Percentiles rank a stretch among this genome's conserved stretches.
Conservation (phyloP, 2,329 filamentous ascomycete genomes). For the Magnaporthiopsis incrustans region DNA sequence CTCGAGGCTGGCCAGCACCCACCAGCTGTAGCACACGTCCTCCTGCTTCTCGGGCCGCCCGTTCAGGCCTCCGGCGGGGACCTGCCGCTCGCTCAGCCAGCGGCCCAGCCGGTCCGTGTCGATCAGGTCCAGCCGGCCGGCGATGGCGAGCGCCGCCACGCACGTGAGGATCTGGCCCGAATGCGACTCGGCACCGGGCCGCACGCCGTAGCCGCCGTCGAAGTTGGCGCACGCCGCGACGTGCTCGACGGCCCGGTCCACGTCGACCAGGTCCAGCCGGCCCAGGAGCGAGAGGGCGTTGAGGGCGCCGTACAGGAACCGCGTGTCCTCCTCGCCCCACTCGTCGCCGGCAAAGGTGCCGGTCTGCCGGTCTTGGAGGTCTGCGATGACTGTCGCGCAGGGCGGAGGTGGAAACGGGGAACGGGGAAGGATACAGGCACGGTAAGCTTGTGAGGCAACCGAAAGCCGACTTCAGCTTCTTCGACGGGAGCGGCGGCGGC, state of each 20-base stretch:
- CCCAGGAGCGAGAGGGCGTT: constrained; percentile 82
- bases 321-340: constrained; percentile 93
- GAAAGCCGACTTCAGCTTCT: constrained; percentile 2
- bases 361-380: constrained; percentile 68
- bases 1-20: constrained; percentile 85
- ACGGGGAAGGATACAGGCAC: no score
- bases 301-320: constrained; percentile 85
- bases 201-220: constrained; percentile 87
- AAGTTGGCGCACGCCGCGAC: constrained; percentile 82
- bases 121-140: constrained; percentile 70
- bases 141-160: constrained; percentile 78
- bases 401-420: neutral
- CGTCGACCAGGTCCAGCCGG: constrained; percentile 64
- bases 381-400: constrained; percentile 57
- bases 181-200: constrained; percentile 87
- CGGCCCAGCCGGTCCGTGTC: constrained; percentile 73
- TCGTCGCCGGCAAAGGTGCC: constrained; percentile 91
- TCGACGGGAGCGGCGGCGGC: neutral
- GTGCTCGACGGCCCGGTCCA: constrained; percentile 72
- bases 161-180: constrained; percentile 95
- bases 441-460: neutral
- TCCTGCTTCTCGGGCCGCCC: constrained; percentile 91
- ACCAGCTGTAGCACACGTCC: constrained; percentile 99
- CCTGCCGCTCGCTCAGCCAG: constrained; percentile 91
- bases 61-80: constrained; percentile 82